A percentile compares a stretch with the other conserved stretches of the same genome.
Evolutionary conservation across 148 eudicot species (phyloP).

Genomic region (Dianthus caryophyllus): DNA sequence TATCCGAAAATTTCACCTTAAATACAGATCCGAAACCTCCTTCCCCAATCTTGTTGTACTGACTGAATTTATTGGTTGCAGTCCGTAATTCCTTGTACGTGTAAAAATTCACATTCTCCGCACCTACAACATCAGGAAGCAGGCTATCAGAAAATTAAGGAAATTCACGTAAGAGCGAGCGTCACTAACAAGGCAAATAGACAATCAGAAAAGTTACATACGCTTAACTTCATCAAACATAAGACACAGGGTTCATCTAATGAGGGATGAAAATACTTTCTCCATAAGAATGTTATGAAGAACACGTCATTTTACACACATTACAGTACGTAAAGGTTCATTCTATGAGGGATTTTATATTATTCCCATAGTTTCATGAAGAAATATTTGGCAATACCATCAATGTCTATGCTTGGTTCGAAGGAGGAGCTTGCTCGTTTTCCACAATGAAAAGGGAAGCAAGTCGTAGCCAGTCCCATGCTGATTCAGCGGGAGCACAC

Average conservation of each 20-base stretch:
- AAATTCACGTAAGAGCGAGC: too few relatives aligned
- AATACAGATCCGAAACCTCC: slow-evolving; percentile 93
- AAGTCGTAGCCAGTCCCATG: slow-evolving; percentile 23
- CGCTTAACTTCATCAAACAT: too few relatives aligned
- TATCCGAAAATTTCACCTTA: slow-evolving; percentile 41
- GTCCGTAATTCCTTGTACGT: slow-evolving; percentile 47
- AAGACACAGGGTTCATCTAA: too few relatives aligned
- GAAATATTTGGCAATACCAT: slow-evolving; percentile 18
- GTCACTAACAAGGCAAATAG: too few relatives aligned
- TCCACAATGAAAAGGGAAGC: slow-evolving; percentile 24
- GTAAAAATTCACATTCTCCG: slow-evolving; percentile 43
- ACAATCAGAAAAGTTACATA: too few relatives aligned
- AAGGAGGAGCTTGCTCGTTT: slow-evolving; percentile 4
- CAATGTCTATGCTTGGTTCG: slow-evolving; percentile 14
- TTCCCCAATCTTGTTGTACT: slow-evolving; percentile 59
- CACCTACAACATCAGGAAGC: slow-evolving; percentile 16
- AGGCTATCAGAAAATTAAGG: slow-evolving; percentile 5
- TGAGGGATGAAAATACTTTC: too few relatives aligned
- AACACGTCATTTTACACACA: too few relatives aligned
- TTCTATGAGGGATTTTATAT: too few relatives aligned
- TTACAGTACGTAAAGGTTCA: slow-evolving; percentile 78
- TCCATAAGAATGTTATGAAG: too few relatives aligned
- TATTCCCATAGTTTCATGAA: not conserved
- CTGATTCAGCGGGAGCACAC: too few relatives aligned
- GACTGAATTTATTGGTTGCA: slow-evolving; percentile 58